Conservation (phyloP, 2,329 filamentous ascomycete genomes). For the Myriangium duriaei region DNA sequence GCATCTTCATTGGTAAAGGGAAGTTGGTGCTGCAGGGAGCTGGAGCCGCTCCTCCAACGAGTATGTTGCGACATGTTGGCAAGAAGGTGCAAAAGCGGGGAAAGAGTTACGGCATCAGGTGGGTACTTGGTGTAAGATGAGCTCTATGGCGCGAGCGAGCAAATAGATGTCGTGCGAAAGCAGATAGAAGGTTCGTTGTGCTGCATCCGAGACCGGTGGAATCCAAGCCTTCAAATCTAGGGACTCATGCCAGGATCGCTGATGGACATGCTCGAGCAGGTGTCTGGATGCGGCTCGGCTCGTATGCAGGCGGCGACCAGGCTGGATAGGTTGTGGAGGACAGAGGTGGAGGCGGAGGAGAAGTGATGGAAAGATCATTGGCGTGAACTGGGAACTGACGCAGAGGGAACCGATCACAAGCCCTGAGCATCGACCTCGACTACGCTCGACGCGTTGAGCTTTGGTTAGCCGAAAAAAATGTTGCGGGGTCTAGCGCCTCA, state of each 20-base stretch:
- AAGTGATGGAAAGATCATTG: no score
- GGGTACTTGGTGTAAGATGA: no score
- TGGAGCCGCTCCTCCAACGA: slow-evolving; percentile 12
- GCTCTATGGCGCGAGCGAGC: slow-evolving; percentile 1
- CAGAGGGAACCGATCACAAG: neutral
- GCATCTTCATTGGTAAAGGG: slow-evolving; percentile 14
- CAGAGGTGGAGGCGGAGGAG: no score
- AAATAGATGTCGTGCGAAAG: slow-evolving; percentile 8
- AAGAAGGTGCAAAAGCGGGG: slow-evolving; percentile 2
- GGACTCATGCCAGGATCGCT: no score
- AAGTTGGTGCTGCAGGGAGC: slow-evolving; percentile 12
- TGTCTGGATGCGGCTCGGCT: no score
- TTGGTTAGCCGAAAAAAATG: neutral
- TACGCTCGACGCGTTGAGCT: neutral
- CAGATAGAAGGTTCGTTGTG: slow-evolving; percentile 3
- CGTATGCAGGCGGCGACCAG: no score
- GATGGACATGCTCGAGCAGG: no score
- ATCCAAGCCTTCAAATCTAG: no score
- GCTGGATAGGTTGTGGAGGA: no score
- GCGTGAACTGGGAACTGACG: no score
- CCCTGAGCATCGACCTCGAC: no score
- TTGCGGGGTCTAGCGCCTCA: neutral
- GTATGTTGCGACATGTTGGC: slow-evolving; percentile 10
- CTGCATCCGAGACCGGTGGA: neutral
- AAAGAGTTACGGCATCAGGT: no score